Conservation (phyloP, 495 filamentous ascomycete genomes). For the Parmelia sp. region DNA sequence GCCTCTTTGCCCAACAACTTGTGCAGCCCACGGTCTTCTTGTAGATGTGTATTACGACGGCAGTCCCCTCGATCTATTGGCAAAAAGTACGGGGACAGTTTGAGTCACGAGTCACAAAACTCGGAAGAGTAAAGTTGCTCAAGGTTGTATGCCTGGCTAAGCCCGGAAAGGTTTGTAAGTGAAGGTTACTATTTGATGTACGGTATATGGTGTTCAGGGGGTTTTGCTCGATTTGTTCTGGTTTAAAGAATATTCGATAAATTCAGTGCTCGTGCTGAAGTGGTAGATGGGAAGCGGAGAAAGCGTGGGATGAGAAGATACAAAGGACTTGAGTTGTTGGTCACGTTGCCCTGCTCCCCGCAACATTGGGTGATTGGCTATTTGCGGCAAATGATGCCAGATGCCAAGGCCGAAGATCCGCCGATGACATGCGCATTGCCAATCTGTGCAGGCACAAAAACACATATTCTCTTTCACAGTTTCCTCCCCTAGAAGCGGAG, state of each 20-base stretch:
- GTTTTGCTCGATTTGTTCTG: neutral
- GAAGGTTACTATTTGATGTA: neutral
- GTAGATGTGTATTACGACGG: neutral
- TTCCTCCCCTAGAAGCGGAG: neutral
- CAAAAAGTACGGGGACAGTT: neutral
- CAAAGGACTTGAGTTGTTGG: neutral
- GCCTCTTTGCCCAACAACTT: no score
- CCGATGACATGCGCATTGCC: neutral
- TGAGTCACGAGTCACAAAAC: neutral
- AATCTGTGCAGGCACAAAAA: neutral
- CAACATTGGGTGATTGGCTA: neutral
- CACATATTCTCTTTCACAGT: neutral
- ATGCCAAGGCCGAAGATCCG: slow-evolving; percentile 2
- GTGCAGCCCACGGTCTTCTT: neutral
- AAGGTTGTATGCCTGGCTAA: neutral
- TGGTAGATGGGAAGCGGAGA: neutral
- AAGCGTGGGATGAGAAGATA: neutral
- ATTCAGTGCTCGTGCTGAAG: neutral
- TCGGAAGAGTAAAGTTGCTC: neutral
- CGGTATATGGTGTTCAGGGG: neutral
- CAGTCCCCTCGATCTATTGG: neutral
- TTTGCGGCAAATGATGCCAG: neutral
- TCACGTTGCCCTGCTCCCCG: neutral
- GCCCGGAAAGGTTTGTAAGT: neutral
- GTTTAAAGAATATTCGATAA: no score